phyloP scores from a whole-genome alignment of 1,284 basidiomycete genomes.

The Apiotrichum porosum region DNA sequence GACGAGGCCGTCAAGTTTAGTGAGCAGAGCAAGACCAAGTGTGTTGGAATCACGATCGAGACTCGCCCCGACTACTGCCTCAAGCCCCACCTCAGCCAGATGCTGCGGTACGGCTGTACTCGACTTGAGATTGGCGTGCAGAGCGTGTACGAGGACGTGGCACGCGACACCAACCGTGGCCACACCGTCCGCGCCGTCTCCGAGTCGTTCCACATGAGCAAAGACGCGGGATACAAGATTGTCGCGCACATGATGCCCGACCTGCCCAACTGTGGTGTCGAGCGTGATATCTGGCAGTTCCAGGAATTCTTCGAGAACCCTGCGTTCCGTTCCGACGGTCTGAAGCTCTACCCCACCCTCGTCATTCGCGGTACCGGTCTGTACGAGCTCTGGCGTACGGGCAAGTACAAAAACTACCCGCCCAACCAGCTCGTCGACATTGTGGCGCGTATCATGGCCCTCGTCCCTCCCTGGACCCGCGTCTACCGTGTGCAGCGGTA shows the following conservation, averaged over 20 bases:
- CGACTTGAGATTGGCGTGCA: conserved; percentile 98
- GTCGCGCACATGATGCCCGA: conserved; percentile 99
- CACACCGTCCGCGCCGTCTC: conserved; percentile 97
- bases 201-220: conserved; percentile 96
- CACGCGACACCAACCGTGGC: conserved; percentile 94
- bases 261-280: conserved; percentile 93
- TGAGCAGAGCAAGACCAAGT: conserved; percentile 95
- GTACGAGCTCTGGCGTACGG: conserved; percentile 95
- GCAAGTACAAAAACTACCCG: conserved; percentile 97
- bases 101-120: conserved; percentile 98
- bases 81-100: conserved; percentile 93
- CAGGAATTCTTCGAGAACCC: conserved; percentile 94
- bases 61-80: conserved; percentile 98
- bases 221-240: conserved; percentile 99
- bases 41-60: conserved; percentile 98
- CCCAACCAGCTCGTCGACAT: conserved; percentile 97
- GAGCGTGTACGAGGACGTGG: conserved; percentile 98
- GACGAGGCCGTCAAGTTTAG: conserved; percentile 99
- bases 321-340: conserved; percentile 90
- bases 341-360: conserved; percentile 97
- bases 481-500: conserved; percentile 95
- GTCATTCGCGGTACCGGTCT: conserved; percentile 97
- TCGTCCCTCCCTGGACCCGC: conserved; percentile 98
- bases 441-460: conserved; percentile 88
- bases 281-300: conserved; percentile 97